A percentile compares a stretch with the other conserved stretches of the same genome.
These are phyloP conservation scores for Linnemannia elongata DNA, from an alignment of 192 early-diverging fungal genomes.

Conservation along the genomic window DNA sequence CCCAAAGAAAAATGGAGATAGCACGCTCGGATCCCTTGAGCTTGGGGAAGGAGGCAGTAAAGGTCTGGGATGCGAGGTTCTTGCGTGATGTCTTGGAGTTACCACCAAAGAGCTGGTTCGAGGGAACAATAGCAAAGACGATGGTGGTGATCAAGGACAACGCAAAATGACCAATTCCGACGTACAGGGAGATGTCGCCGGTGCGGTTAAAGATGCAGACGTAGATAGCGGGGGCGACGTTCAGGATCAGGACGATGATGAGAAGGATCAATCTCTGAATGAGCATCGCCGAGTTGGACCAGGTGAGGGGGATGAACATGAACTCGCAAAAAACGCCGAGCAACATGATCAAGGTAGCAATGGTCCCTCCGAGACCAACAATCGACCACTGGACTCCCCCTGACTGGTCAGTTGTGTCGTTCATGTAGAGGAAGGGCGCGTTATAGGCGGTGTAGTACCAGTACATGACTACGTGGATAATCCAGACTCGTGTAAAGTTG, in stretches of 20 bases:
- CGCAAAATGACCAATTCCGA: constrained; percentile 77
- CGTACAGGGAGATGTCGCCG: constrained; percentile 64
- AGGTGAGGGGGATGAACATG: constrained; percentile 75
- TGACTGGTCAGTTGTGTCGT: constrained; percentile 55
- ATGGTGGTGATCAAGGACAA: constrained; percentile 76
- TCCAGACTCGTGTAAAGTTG: constrained; percentile 90
- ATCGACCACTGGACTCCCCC: constrained; percentile 72
- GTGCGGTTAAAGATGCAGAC: constrained; percentile 61
- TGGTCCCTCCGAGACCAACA: constrained; percentile 76
- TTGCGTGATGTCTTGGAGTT: constrained; percentile 49
- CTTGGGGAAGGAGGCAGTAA: constrained; percentile 82
- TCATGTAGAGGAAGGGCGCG: constrained; percentile 75
- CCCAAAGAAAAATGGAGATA: constrained; percentile 80
- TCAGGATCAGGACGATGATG: constrained; percentile 69
- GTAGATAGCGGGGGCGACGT: constrained; percentile 75
- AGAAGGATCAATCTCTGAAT: constrained; percentile 68
- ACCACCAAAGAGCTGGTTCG: constrained; percentile 67
- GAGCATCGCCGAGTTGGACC: constrained; percentile 67
- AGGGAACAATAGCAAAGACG: constrained; percentile 77
- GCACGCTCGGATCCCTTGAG: constrained; percentile 75
- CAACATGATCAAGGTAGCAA: constrained; percentile 77
- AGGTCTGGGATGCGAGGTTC: constrained; percentile 66
- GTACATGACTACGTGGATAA: constrained; percentile 83
- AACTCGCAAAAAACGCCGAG: constrained; percentile 77
- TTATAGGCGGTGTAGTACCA: constrained; percentile 86